Conservation (phyloP, 345 rosid genomes). For the Brassica incana region DNA sequence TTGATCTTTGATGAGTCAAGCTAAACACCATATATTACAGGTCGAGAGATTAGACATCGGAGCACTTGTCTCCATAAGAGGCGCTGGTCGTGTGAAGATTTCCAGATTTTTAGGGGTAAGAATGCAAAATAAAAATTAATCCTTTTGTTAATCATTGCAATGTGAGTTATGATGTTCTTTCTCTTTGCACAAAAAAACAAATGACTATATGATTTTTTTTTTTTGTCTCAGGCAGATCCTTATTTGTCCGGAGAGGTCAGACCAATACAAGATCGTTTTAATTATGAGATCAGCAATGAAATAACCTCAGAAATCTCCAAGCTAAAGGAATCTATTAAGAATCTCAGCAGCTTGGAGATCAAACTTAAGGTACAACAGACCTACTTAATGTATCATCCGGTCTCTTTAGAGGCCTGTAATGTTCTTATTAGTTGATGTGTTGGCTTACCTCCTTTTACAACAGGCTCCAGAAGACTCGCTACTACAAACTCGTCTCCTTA, state of each 20-base stretch:
- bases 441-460: constrained; percentile 26
- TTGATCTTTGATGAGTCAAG: neutral
- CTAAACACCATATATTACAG: constrained; percentile 41
- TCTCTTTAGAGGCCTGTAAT: neutral
- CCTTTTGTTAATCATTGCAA: neutral
- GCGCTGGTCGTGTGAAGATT: constrained; percentile 68
- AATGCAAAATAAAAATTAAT: neutral
- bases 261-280: constrained; percentile 54
- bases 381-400: neutral
- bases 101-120: constrained; percentile 53
- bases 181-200: neutral
- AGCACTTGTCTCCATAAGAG: constrained; percentile 69
- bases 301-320: constrained; percentile 43
- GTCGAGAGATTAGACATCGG: constrained; percentile 71
- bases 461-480: constrained; percentile 60
- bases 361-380: constrained; percentile 63
- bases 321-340: constrained; percentile 58
- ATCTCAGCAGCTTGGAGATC: constrained; percentile 69
- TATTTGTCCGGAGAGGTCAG: constrained; percentile 71
- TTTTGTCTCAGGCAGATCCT: constrained; percentile 64
- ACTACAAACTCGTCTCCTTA: constrained; percentile 60
- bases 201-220: neutral
- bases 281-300: constrained; percentile 30
- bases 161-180: neutral
- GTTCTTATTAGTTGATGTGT: constrained; percentile 12